phyloP scores from a whole-genome alignment of 2,329 filamentous ascomycete genomes.

The Periconia macrospinosa region DNA sequence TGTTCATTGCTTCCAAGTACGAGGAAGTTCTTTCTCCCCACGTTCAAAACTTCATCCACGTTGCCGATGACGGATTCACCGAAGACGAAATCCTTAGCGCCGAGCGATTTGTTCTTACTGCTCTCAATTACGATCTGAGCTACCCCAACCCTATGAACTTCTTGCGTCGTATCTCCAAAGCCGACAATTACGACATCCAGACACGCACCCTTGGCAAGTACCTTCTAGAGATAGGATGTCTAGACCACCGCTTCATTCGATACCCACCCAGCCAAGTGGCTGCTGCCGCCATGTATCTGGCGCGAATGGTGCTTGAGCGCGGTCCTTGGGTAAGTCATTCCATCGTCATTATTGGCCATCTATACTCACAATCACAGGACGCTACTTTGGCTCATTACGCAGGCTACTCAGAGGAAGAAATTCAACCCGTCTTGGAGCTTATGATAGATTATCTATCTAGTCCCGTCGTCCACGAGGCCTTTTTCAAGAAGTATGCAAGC shows the following conservation, averaged over 20 bases:
- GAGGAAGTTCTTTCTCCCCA: conserved; percentile 97
- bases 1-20: conserved; percentile 99
- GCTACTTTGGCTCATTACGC: conserved; percentile 85
- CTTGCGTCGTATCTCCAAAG: conserved; percentile 96
- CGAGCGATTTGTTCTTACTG: conserved; percentile 90
- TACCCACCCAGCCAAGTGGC: conserved; percentile 89
- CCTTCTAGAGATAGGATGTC: conserved; percentile 91
- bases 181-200: conserved; percentile 98
- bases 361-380: conserved; percentile 59
- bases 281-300: conserved; percentile 91
- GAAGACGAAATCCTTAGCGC: conserved; percentile 95
- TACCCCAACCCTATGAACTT: conserved; percentile 99
- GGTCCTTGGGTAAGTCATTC: conserved; percentile 77
- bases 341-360: background rate
- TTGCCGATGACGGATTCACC: conserved; percentile 94
- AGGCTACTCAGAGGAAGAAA: conserved; percentile 90
- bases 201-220: conserved; percentile 97
- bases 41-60: conserved; percentile 94
- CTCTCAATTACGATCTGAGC: conserved; percentile 94
- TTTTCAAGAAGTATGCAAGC: conserved; percentile 99
- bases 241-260: conserved; percentile 91
- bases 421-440: conserved; percentile 85
- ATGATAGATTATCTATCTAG: conserved; percentile 97
- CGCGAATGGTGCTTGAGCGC: conserved; percentile 85
- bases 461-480: conserved; percentile 90